Conservation (phyloP, 345 rosid genomes). For the Orychophragmus violaceus region DNA sequence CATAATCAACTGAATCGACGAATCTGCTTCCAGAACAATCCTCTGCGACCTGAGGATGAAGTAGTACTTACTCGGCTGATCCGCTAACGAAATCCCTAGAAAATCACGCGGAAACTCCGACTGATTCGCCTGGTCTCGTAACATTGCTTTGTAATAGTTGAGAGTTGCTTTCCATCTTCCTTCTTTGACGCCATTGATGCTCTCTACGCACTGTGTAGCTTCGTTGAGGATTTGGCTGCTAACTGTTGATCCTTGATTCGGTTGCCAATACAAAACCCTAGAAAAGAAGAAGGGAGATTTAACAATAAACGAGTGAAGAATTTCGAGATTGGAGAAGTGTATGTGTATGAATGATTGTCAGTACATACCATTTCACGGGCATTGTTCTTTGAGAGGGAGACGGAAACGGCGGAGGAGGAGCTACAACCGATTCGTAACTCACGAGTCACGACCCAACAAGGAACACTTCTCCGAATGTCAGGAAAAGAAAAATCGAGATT, state of each 20-base stretch:
- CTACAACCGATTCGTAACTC: neutral
- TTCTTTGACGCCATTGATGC: conserved; percentile 80
- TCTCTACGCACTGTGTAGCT: conserved; percentile 73
- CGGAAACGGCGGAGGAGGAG: too few species aligned
- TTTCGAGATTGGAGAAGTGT: neutral
- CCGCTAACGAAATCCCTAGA: conserved; percentile 64
- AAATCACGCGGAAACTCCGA: conserved; percentile 78
- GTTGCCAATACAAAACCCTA: conserved; percentile 97
- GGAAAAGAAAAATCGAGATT: too few species aligned
- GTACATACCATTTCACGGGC: neutral
- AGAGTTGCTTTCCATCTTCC: conserved; percentile 91
- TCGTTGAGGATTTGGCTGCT: conserved; percentile 84
- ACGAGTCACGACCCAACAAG: neutral
- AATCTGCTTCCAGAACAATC: conserved; percentile 72
- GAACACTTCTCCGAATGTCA: too few species aligned
- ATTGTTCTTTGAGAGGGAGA: neutral
- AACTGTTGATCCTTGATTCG: conserved; percentile 70
- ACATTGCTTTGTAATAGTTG: conserved; percentile 51
- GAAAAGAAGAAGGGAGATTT: neutral
- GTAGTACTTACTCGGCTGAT: conserved; percentile 75
- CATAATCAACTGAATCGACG: conserved; percentile 77
- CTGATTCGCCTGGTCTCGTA: conserved; percentile 43
- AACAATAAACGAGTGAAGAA: too few species aligned
- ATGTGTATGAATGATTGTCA: neutral
- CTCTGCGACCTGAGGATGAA: conserved; percentile 64